Conservation (phyloP, 129 eudicot genomes). For the Flaveria sonorensis region DNA sequence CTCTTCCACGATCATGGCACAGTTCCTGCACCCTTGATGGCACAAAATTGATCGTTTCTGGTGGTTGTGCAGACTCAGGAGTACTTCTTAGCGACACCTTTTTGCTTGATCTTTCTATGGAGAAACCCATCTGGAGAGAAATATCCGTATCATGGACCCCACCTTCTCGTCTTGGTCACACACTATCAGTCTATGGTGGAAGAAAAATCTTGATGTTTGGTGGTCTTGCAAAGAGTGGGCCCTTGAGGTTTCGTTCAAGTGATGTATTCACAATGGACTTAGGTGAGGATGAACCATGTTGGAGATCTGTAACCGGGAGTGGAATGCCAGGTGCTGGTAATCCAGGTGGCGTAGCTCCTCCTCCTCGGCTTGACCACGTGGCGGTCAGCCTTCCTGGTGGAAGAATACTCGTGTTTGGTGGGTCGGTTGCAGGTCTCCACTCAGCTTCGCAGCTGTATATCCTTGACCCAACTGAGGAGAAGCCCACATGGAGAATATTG, state of each 20-base stretch:
- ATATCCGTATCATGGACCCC: slow-evolving; percentile 75
- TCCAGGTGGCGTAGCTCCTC: slow-evolving; percentile 64
- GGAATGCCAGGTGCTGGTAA: slow-evolving; percentile 62
- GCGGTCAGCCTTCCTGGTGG: slow-evolving; percentile 73
- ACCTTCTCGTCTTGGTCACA: slow-evolving; percentile 75
- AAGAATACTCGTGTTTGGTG: slow-evolving; percentile 62
- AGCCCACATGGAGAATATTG: slow-evolving; percentile 58
- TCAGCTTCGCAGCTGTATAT: slow-evolving; percentile 57
- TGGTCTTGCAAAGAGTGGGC: slow-evolving; percentile 79
- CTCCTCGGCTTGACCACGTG: slow-evolving; percentile 64
- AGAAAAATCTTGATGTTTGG: slow-evolving; percentile 80
- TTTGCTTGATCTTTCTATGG: slow-evolving; percentile 61
- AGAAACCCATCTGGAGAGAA: slow-evolving; percentile 74
- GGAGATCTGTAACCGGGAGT: slow-evolving; percentile 59
- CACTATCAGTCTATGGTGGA: slow-evolving; percentile 68
- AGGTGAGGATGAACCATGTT: slow-evolving; percentile 50
- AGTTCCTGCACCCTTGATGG: slow-evolving; percentile 97
- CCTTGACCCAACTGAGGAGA: slow-evolving; percentile 61
- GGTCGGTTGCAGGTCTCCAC: slow-evolving; percentile 69
- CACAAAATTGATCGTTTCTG: slow-evolving; percentile 78
- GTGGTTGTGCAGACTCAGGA: slow-evolving; percentile 83
- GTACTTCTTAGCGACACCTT: slow-evolving; percentile 75
- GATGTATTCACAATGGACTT: slow-evolving; percentile 52
- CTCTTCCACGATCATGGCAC: slow-evolving; percentile 91
- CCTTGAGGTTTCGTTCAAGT: slow-evolving; percentile 53